phyloP scores from a whole-genome alignment of 2,329 filamentous ascomycete genomes.

The Dactylellina drechsleri region DNA sequence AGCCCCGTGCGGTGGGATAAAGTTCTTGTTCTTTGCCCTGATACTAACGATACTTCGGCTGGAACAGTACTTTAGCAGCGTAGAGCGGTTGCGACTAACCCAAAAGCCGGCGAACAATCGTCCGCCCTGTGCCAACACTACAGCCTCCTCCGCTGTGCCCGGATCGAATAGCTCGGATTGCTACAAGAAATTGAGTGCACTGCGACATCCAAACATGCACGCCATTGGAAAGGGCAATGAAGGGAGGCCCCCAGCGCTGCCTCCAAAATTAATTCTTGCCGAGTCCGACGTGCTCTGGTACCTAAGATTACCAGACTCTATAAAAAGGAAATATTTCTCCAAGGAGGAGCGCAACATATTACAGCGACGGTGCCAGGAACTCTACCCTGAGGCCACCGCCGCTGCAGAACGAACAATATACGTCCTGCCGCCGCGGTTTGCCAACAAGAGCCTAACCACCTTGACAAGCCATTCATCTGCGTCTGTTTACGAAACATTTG shows the following conservation, averaged over 20 bases:
- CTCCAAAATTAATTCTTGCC: constrained; percentile 61
- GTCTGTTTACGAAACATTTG: constrained; percentile 52
- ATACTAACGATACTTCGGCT: constrained; percentile 32
- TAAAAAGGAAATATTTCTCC: constrained; percentile 76
- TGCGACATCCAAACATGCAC: constrained; percentile 56
- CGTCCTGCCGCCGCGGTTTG: constrained; percentile 63
- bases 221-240: constrained; percentile 42
- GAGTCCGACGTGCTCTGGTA: constrained; percentile 74
- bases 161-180: constrained; percentile 53
- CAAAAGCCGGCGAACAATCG: constrained; percentile 61
- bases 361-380: constrained; percentile 66
- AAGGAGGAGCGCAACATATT: constrained; percentile 75
- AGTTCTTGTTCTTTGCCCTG: constrained; percentile 25
- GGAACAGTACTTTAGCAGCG: constrained; percentile 75
- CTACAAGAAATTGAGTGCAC: constrained; percentile 46
- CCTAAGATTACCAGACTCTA: constrained; percentile 75
- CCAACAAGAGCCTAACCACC: constrained; percentile 61
- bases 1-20: constrained; percentile 29
- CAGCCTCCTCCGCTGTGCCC: constrained; percentile 59
- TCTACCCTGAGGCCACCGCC: constrained; percentile 69
- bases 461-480: constrained; percentile 59
- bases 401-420: constrained; percentile 70
- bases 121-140: constrained; percentile 39
- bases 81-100: constrained; percentile 75
- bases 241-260: constrained; percentile 16